Evolutionary conservation across 2,329 filamentous ascomycete species (phyloP).

Genomic region (Fusarium foetens): DNA sequence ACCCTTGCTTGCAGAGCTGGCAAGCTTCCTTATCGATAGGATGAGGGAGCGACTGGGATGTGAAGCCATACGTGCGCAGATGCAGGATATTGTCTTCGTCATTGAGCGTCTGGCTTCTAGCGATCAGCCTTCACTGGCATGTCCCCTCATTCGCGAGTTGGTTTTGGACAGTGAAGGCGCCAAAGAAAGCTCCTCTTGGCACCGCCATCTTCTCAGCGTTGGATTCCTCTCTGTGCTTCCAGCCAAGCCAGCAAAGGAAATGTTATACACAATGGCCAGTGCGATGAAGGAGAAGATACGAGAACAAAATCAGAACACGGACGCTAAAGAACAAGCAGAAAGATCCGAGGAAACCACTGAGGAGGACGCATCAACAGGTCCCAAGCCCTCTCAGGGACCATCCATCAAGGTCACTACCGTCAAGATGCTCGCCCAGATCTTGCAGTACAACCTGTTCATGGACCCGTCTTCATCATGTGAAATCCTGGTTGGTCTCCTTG

Average conservation of each 20-base stretch:
- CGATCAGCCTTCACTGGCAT: slow-evolving; percentile 47
- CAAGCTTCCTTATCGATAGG: slow-evolving; percentile 30
- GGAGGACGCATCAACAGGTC: not conserved
- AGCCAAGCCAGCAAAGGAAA: slow-evolving; percentile 35
- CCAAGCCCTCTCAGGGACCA: not conserved
- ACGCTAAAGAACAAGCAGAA: not conserved
- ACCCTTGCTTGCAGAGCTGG: slow-evolving; percentile 28
- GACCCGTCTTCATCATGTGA: slow-evolving; percentile 40
- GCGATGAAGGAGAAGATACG: slow-evolving; percentile 46
- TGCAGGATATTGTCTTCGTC: slow-evolving; percentile 27
- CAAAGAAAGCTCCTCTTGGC: slow-evolving; percentile 47
- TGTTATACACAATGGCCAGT: slow-evolving; percentile 44
- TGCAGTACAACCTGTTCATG: slow-evolving; percentile 45
- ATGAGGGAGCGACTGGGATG: slow-evolving; percentile 28
- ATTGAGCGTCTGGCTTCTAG: slow-evolving; percentile 40
- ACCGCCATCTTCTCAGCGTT: slow-evolving; percentile 45
- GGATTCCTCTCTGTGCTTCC: slow-evolving; percentile 45
- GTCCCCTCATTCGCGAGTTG: slow-evolving; percentile 45
- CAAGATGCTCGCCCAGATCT: slow-evolving; percentile 51
- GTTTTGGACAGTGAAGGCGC: slow-evolving; percentile 42
- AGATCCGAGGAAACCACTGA: not conserved
- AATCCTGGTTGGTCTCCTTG: slow-evolving; percentile 46
- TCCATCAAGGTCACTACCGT: slow-evolving; percentile 50
- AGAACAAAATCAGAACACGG: slow-evolving; percentile 32
- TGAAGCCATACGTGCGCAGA: slow-evolving; percentile 18